Percentiles rank a stretch among this genome's conserved stretches.
phyloP scores from a whole-genome alignment of 306 rosid genomes.

The Lotus japonicus region DNA sequence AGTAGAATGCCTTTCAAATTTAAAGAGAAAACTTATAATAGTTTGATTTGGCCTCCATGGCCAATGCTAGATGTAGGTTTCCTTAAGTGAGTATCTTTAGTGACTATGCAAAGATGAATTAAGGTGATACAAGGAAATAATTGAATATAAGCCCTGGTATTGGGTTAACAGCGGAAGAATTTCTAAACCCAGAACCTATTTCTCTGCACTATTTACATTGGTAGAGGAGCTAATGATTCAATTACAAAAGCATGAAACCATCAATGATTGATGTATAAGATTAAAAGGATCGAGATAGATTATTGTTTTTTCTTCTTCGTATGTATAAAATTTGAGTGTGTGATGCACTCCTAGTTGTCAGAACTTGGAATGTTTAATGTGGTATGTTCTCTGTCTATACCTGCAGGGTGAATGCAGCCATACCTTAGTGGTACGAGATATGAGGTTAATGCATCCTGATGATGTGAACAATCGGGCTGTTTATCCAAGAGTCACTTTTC shows the following conservation, averaged over 20 bases:
- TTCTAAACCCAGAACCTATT: not conserved
- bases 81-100: not conserved
- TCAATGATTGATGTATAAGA: not conserved
- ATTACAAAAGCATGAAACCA: not conserved
- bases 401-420: slow-evolving; percentile 80
- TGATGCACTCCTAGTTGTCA: not conserved
- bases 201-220: not conserved
- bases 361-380: not conserved
- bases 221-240: not conserved
- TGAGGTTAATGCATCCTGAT: slow-evolving; percentile 77
- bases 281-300: not conserved
- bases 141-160: not conserved
- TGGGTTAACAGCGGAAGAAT: not conserved
- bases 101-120: not conserved
- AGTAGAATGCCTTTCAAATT: not conserved
- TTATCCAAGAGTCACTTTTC: slow-evolving; percentile 72
- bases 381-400: slow-evolving; percentile 4
- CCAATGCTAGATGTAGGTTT: slow-evolving; percentile 9
- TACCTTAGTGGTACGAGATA: slow-evolving; percentile 69
- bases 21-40: not conserved
- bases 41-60: not conserved
- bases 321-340: not conserved
- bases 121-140: not conserved
- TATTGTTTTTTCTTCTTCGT: not conserved
- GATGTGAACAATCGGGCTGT: slow-evolving; percentile 56